Evolutionary conservation across 163 green algal genomes (phyloP).

Genomic region (Scenedesmus sp.): DNA sequence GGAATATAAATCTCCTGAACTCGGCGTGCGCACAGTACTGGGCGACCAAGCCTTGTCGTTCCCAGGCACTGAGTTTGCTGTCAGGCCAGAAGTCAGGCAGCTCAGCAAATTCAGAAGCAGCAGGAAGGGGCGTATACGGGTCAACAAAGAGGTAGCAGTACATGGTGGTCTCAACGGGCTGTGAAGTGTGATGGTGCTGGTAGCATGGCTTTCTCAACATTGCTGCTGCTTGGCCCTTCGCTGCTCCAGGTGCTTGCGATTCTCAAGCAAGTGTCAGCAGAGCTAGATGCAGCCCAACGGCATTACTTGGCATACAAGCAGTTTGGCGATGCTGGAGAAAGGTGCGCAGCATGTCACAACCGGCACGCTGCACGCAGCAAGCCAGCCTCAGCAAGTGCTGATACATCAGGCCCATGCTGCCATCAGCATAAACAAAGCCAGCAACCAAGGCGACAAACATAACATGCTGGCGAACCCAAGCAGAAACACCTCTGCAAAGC

Average conservation of each 20-base stretch:
- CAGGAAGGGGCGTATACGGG: constrained; percentile 30
- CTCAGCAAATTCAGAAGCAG: constrained; percentile 29
- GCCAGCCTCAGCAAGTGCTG: background rate
- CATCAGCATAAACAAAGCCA: too few species aligned
- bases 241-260: constrained; percentile 33
- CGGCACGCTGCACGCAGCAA: background rate
- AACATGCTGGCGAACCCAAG: background rate
- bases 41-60: background rate
- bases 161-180: background rate
- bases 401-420: background rate
- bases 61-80: background rate
- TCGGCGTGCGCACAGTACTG: constrained; percentile 14
- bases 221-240: background rate
- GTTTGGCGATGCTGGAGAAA: constrained; percentile 44
- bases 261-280: constrained; percentile 43
- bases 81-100: constrained; percentile 23
- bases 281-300: constrained; percentile 41
- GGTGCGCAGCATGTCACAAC: background rate
- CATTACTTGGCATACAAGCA: constrained; percentile 35
- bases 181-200: background rate
- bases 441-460: too few species aligned
- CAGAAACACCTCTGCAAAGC: background rate
- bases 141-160: constrained; percentile 37
- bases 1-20: constrained; percentile 18
- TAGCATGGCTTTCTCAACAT: background rate